Percentiles rank a stretch among this genome's conserved stretches.
phyloP scores from a whole-genome alignment of 371 early-diverging fungal genomes.

The Mortierella polycephala region DNA sequence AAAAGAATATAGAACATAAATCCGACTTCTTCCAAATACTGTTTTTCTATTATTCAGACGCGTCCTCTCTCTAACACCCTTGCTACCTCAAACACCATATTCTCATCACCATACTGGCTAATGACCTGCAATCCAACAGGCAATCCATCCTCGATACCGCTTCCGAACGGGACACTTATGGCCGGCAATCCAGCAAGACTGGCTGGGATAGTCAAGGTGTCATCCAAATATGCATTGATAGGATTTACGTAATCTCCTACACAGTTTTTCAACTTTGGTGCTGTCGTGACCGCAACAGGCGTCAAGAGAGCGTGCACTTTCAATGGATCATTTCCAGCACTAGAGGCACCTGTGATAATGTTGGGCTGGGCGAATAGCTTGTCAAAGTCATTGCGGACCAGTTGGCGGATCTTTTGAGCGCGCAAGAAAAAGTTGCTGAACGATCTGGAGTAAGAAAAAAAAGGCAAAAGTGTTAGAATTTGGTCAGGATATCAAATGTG shows the following conservation, averaged over 20 bases:
- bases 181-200: constrained; percentile 88
- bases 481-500: not conserved
- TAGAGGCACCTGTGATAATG: constrained; percentile 44
- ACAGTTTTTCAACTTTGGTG: constrained; percentile 62
- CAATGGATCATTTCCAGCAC: constrained; percentile 8
- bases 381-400: constrained; percentile 86
- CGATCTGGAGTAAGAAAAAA: constrained; percentile 55
- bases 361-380: constrained; percentile 69
- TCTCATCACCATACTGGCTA: constrained; percentile 86
- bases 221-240: constrained; percentile 78
- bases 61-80: constrained; percentile 52
- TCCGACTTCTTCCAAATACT: not conserved
- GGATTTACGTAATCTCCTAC: constrained; percentile 45
- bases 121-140: constrained; percentile 87
- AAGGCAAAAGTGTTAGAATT: not conserved
- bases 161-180: constrained; percentile 69
- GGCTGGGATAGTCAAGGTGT: constrained; percentile 91
- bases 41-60: not conserved
- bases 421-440: constrained; percentile 76
- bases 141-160: constrained; percentile 55
- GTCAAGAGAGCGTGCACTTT: constrained; percentile 77
- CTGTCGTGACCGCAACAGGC: constrained; percentile 75
- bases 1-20: not conserved
- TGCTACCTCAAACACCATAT: constrained; percentile 61
- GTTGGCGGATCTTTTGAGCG: constrained; percentile 82